Evolutionary conservation across 176 grass and related monocot species (phyloP), one percentile per base, ranked within the genome.

Genomic region (Bothriochloa decipiens): DNA sequence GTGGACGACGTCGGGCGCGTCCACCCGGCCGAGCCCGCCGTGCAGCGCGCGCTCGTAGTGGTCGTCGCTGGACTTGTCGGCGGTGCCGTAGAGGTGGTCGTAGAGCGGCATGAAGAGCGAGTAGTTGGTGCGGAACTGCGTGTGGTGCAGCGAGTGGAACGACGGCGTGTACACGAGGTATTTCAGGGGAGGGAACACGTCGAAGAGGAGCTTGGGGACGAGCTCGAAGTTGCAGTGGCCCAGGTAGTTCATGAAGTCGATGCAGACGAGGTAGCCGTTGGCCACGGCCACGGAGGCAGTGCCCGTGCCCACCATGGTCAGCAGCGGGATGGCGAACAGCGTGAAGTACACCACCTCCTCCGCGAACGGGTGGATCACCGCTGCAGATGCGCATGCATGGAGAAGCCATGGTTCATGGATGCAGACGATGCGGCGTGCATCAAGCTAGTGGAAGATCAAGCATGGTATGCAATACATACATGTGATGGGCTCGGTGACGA

Each of bases 191-290:
- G 96, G 96, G 28, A 98, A 91, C 17, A 80, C 77, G n/a, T 81
- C 55, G 61, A 95, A 98, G 25, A 94, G 74, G 2, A 61, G 40
- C 37, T 81, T 92, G 0, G 96, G 96, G 20, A 98, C 86, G 45
- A 98, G 79, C 85, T 98, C 96, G 70, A 98, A 95, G 77, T 98
- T 98, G 88, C 96, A 98, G 71, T 98, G 96, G 0, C 96, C 96
- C 2, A 98, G 67, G 29, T 98, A 93, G 83, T 98, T 98, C 96
- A 98, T 98, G 80, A 98, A 95, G 62, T 98, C 96, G 65, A 95
- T 82, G 85, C 93, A 95, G 64, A 60, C 3, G 37, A 95, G 76
- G 77, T 95, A 98, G 3, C 52, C 79, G 33, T 90, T 23, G 58
- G 81, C 0, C 16, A 33, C 33, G 0, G 35, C 0, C n/a, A 98